Conservation (phyloP, 2,329 filamentous ascomycete species). For the Hortaea werneckii region DNA sequence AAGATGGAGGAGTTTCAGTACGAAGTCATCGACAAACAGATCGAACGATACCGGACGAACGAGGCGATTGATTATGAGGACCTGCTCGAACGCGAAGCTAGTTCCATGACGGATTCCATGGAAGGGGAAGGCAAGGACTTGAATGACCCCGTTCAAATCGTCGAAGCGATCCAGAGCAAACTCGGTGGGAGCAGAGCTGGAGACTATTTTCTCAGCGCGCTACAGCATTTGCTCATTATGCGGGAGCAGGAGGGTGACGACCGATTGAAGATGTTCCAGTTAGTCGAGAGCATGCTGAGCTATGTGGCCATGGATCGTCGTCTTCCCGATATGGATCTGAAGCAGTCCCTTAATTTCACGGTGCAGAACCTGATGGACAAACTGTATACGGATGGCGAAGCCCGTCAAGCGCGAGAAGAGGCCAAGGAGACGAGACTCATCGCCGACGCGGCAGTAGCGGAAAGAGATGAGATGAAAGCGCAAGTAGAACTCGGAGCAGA, state of each 20-base stretch:
- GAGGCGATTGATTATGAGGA: slow-evolving; percentile 98
- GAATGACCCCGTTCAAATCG: slow-evolving; percentile 85
- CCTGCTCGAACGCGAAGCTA: slow-evolving; percentile 82
- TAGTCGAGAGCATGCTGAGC: slow-evolving; percentile 97
- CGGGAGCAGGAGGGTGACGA: slow-evolving; percentile 88
- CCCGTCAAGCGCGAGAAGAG: slow-evolving; percentile 83
- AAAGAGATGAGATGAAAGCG: slow-evolving; percentile 87
- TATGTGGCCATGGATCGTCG: slow-evolving; percentile 98
- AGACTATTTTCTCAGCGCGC: slow-evolving; percentile 89
- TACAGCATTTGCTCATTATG: slow-evolving; percentile 91
- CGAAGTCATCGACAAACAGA: slow-evolving; percentile 95
- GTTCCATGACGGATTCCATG: slow-evolving; percentile 77
- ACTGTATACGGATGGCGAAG: slow-evolving; percentile 91
- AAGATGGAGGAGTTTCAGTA: slow-evolving; percentile 99
- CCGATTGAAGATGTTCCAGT: slow-evolving; percentile 86
- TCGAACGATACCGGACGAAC: slow-evolving; percentile 84
- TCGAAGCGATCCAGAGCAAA: slow-evolving; percentile 81
- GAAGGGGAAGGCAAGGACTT: slow-evolving; percentile 85
- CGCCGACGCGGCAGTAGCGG: slow-evolving; percentile 88
- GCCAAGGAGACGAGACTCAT: slow-evolving; percentile 83
- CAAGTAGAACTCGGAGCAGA: slow-evolving; percentile 86
- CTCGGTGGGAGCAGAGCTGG: slow-evolving; percentile 75
- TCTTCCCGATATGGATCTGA: slow-evolving; percentile 91
- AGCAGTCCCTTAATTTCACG: slow-evolving; percentile 94
- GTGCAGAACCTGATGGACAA: slow-evolving; percentile 93